Evolutionary conservation across 2,329 filamentous ascomycete species (phyloP), one percentile per base, ranked within the genome.

Genomic region (Helotiales sp.): DNA sequence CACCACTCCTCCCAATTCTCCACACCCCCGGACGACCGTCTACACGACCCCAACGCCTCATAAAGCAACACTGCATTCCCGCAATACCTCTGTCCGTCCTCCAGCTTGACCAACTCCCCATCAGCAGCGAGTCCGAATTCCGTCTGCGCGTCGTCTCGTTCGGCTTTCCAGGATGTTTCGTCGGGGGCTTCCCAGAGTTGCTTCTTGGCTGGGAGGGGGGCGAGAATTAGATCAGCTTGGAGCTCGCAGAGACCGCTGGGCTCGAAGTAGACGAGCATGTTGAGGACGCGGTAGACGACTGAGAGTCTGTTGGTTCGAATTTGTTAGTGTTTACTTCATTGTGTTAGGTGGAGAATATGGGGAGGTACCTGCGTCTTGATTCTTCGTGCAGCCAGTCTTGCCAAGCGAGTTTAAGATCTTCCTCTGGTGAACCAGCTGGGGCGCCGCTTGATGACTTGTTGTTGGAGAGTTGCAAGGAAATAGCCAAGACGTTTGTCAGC

Each of bases 1-100:
- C 80, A 82, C 81, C 81, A 83, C 65, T 82, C 80, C 64, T 80
- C 77, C 81, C 81, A 83, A 68, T 73, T 76, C 26, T 67, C 76
- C 58, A 26, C 70, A 24, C 64, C 73, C 49, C 69, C 74, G 64
- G 61, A 37, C 45, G 55, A 62, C 17, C 55, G 50, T 11, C 63
- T 66, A 15, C 30, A 57, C 54, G 52, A 61, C 63, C 72, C 68
- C 30, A 70, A 54, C 6, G 69, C 62, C 54, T 61, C 60, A 65
- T 72, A 63, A 11, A 68, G 45, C 22, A 76, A 45, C 60, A 69
- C 60, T 17, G 64, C 67, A 69, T 76, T 71, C 57, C 68, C 68
- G 61, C 75, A 75, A 63, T 69, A 74, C 30, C 71, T n/a, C 59
- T 73, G 69, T 8, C 65, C 63, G 34, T 74, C 70, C 45, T 77